phyloP scores from a whole-genome alignment of 2,329 filamentous ascomycete genomes.

The Colletotrichum lini region DNA sequence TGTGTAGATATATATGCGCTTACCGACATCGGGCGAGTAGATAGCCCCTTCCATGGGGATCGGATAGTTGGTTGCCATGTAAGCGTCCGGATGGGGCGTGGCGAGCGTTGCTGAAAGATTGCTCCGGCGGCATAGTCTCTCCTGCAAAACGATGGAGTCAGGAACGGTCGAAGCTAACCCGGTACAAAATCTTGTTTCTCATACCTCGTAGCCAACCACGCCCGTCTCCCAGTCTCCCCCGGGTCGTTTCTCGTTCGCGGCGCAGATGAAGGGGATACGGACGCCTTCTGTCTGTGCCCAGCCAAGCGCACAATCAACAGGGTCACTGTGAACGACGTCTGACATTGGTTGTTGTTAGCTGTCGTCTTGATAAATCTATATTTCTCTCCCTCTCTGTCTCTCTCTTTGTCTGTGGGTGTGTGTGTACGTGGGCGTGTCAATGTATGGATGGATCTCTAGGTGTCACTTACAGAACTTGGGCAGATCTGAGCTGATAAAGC shows the following conservation, averaged over 20 bases:
- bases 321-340: constrained; percentile 45
- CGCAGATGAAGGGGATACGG: constrained; percentile 77
- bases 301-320: constrained; percentile 33
- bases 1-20: constrained; percentile 45
- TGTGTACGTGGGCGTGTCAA: too few species aligned
- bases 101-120: constrained; percentile 79
- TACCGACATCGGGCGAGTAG: constrained; percentile 77
- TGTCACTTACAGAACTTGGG: constrained; percentile 39
- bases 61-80: constrained; percentile 73
- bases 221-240: constrained; percentile 86
- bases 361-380: too few species aligned
- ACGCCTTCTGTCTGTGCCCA: constrained; percentile 44
- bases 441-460: too few species aligned
- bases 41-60: constrained; percentile 79
- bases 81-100: constrained; percentile 68
- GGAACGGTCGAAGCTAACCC: background rate
- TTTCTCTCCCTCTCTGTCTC: too few species aligned
- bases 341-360: constrained; percentile 6
- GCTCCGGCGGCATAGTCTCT: constrained; percentile 81
- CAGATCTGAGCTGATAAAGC: constrained; percentile 37
- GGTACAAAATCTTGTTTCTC: background rate
- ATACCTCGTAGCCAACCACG: constrained; percentile 58
- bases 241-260: constrained; percentile 81
- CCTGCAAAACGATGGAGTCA: constrained; percentile 56
- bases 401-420: too few species aligned